Evolutionary conservation across 306 rosid genomes (phyloP), one percentile per base, ranked within the genome.

Genomic region (Gastrolobium bilobum): DNA sequence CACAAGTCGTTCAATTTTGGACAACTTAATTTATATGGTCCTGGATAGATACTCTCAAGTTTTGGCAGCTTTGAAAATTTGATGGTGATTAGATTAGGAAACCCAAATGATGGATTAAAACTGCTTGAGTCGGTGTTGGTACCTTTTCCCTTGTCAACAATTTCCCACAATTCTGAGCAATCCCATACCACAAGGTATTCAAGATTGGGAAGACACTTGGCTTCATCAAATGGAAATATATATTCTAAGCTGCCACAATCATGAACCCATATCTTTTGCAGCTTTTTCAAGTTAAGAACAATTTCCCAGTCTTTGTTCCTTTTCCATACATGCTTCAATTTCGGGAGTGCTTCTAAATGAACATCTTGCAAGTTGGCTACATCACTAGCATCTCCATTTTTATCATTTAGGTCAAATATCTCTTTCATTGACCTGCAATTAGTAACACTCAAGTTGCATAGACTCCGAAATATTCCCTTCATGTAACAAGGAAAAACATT

Each of bases 251-350:
- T 1, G 5, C 1, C 4, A 37, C 87, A 84, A 1, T 2, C 11
- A 2, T 1, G 3, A n/a, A 44, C 44, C 6, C 0, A 2, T 48
- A 83, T 7, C 1, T 1, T 9, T 5, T 39, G 56, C 29, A 83
- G 20, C 3, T 10, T 66, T 9, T 66, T 34, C 4, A 70, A 65
- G 4, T 9, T 39, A 3, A 77, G 53, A 48, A 30, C 37, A 29
- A 30, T 70, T 52, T 35, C 7, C 0, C 15, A 75, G 5, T 74
- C 84, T 46, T 6, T 10, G 4, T 46, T 68, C 79, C 75, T 67
- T 9, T 50, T 79, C 86, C 84, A 78, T n/a, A 86, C 35, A 31
- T 33, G 46, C 46, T 59, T n/a, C 60, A 76, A 34, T 4, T 42
- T 51, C 26, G 29, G 59, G n/a, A 82, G 78, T 1, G 10, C 1